These are phyloP conservation scores for Huntiella savannae DNA, from an alignment of 2,329 filamentous ascomycete genomes.

Conservation along the genomic window DNA sequence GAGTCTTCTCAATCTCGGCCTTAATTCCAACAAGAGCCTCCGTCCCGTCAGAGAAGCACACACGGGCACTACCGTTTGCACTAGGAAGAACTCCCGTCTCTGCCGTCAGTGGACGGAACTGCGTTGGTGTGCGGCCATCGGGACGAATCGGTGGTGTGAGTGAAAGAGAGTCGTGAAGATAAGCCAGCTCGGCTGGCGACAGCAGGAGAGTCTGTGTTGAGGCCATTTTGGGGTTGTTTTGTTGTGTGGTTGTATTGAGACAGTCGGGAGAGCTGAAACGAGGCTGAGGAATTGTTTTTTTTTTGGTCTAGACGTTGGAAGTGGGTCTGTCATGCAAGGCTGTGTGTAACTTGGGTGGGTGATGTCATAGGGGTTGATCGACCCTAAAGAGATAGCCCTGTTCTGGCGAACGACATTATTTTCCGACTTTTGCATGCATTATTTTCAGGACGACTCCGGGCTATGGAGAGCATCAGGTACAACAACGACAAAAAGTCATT, in stretches of 20 bases:
- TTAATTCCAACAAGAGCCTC: conserved; percentile 94
- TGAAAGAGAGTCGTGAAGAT: conserved; percentile 73
- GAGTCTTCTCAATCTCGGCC: conserved; percentile 71
- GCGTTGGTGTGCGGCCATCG: conserved; percentile 61
- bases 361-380: neutral
- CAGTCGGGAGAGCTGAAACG: neutral
- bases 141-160: conserved; percentile 71
- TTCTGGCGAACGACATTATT: too few relatives aligned
- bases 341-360: neutral
- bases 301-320: conserved; percentile 2
- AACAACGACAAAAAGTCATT: neutral
- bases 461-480: neutral
- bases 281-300: conserved; percentile 9
- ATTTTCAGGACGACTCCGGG: too few relatives aligned
- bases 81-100: conserved; percentile 79
- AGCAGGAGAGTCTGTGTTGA: conserved; percentile 50
- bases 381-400: neutral
- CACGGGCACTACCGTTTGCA: conserved; percentile 78
- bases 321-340: conserved; percentile 7
- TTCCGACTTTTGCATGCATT: too few relatives aligned
- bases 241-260: neutral
- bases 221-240: conserved; percentile 29
- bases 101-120: conserved; percentile 79
- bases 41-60: conserved; percentile 87
- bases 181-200: conserved; percentile 89